Percentiles rank a stretch among this genome's conserved stretches.
These are phyloP conservation scores for Inga laurina DNA, from an alignment of 306 rosid species.

Conservation along the genomic window DNA sequence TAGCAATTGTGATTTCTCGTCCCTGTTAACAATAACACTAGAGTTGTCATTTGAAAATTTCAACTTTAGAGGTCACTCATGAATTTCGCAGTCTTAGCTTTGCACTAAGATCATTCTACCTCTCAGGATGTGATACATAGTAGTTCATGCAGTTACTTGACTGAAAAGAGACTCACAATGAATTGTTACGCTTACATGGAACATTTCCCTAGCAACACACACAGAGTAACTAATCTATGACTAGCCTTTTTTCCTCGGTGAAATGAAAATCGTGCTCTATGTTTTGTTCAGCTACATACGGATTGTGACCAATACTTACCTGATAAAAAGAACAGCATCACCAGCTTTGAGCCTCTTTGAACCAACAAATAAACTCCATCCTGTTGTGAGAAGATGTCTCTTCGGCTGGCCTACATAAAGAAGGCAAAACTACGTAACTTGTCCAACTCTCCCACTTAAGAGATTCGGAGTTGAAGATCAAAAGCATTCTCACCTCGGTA, in stretches of 20 bases:
- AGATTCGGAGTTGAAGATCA: neutral
- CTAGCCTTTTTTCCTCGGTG: neutral
- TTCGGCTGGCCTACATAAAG: conserved; percentile 82
- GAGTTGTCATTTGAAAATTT: neutral
- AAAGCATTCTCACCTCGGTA: conserved; percentile 63
- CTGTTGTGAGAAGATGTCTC: conserved; percentile 97
- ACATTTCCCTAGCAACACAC: neutral
- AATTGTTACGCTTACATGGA: neutral
- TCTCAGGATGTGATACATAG: neutral
- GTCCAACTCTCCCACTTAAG: neutral
- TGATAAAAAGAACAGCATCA: conserved; percentile 73
- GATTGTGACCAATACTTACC: conserved; percentile 43
- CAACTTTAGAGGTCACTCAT: neutral
- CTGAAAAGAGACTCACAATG: neutral
- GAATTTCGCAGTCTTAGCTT: neutral
- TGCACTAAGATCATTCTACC: neutral
- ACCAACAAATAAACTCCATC: conserved; percentile 85
- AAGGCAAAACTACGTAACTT: neutral
- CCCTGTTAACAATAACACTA: conserved; percentile 53
- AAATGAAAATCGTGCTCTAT: neutral
- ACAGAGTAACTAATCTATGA: neutral
- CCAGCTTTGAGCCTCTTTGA: conserved; percentile 84
- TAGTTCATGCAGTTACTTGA: neutral
- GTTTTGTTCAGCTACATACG: neutral
- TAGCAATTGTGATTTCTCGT: conserved; percentile 83